phyloP scores from a whole-genome alignment of 2,329 filamentous ascomycete species.

The Ustulina deusta region DNA sequence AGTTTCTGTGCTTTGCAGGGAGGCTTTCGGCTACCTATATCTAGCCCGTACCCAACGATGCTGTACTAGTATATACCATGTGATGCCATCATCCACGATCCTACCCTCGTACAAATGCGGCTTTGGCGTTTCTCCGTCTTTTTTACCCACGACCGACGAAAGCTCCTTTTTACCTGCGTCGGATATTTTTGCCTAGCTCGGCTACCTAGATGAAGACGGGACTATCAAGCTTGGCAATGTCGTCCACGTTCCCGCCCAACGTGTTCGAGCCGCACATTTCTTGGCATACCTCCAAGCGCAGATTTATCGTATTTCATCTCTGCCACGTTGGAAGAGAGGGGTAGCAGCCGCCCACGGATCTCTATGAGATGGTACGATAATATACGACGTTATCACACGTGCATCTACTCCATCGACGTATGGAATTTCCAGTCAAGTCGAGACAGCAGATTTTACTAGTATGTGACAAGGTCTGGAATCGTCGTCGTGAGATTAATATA shows the following conservation, averaged over 20 bases:
- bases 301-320: slow-evolving; percentile 24
- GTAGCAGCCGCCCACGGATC: slow-evolving; percentile 26
- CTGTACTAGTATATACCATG: background rate
- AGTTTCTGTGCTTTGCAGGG: slow-evolving; percentile 8
- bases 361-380: slow-evolving; percentile 27
- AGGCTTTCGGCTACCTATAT: slow-evolving; percentile 21
- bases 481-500: slow-evolving; percentile 33
- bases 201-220: slow-evolving; percentile 16
- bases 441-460: slow-evolving; percentile 12
- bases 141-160: background rate
- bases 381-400: slow-evolving; percentile 6
- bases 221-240: slow-evolving; percentile 24
- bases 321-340: slow-evolving; percentile 23
- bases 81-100: background rate
- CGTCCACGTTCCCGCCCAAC: slow-evolving; percentile 18
- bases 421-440: background rate
- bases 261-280: slow-evolving; percentile 31
- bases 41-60: background rate
- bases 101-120: background rate
- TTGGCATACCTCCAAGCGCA: slow-evolving; percentile 36
- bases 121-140: background rate
- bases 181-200: background rate
- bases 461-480: slow-evolving; percentile 16
- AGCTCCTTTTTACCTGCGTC: background rate
- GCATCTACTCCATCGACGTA: background rate